Base-by-base conservation (phyloP, 768 basidiomycete species). In the Tubosaeta sp. region DNA sequence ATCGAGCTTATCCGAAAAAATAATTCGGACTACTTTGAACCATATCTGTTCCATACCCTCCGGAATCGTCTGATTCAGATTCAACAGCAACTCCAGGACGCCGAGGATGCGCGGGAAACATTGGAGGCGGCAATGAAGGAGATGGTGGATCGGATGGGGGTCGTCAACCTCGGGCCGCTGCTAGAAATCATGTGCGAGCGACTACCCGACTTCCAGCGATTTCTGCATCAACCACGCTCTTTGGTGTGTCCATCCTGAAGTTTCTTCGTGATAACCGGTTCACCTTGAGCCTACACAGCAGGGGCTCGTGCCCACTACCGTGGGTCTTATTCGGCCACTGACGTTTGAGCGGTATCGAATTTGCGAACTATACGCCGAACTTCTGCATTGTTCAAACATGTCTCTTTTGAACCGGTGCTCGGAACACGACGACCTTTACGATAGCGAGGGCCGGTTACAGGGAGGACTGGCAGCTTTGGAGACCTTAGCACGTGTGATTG, bases 311-410 rank as follows among this genome's bases (percentile, higher is more conserved):
- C 73, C 76, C 29, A 90, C 90, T 0, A 90, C 88, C 0, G 76
- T 90, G n/a, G 88, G 88, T 6, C 66, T 71, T 6, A 78, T 89
- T 46, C 74, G 76, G 2, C 93, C 94, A 1, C 81, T 99, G 24
- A 97, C 96, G 1, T 82, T 94, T 51, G 96, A 98, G 67, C 86
- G 96, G 14, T 96, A 92, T 69, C 84, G 95, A 10, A 93, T 98
- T 60, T 90, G 93, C 70, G 96, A 99, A 69, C 76, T 99, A 12
- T 94, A 95, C 60, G 96, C 95, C 18, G 96, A 99, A 65, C 82
- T 99, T 6, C 73, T 98, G 22, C 96, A 99, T 64, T 96, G 94
- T 66, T 98, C 96, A 16, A 98, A 96, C 62, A 98, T 99, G 95
- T 85, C 90, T 6, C 79, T 98, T 21, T 76, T 98, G 24, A 98